phyloP scores from a whole-genome alignment of 108 stramenopile genomes.

The Aurantiochytrium sp. region DNA sequence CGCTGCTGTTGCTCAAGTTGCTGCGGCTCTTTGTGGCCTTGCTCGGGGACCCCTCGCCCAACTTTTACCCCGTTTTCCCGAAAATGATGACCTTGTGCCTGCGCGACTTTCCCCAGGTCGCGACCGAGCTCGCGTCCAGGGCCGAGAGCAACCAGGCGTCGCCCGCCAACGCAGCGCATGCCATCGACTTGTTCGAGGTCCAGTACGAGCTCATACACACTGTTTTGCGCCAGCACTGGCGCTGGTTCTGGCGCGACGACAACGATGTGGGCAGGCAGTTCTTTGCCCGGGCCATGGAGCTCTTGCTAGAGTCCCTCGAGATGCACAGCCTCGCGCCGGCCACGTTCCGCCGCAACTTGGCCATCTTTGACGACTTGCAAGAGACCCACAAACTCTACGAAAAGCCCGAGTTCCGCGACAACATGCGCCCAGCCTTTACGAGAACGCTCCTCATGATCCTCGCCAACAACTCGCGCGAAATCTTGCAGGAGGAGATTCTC shows the following conservation, averaged over 20 bases:
- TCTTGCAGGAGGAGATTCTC: neutral
- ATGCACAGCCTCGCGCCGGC: neutral
- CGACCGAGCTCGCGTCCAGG: neutral
- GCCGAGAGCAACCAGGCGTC: neutral
- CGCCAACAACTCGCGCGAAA: neutral
- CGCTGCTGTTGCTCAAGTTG: constrained; percentile 8
- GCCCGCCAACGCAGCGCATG: neutral
- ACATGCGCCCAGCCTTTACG: neutral
- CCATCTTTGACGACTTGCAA: neutral
- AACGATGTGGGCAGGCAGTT: neutral
- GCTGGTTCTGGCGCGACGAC: neutral
- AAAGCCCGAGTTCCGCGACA: neutral
- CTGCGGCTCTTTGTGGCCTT: neutral
- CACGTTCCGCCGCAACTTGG: neutral
- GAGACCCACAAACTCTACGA: neutral
- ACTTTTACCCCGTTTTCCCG: neutral
- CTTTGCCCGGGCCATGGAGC: neutral
- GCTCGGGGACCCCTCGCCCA: neutral
- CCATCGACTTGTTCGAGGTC: constrained; percentile 7
- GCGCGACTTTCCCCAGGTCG: neutral
- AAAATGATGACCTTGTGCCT: neutral
- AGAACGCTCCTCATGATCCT: neutral
- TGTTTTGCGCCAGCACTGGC: neutral
- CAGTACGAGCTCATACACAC: constrained; percentile 5
- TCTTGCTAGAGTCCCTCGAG: constrained; percentile 4